Conservation (phyloP, 768 basidiomycete genomes). For the Favolaschia claudopus region DNA sequence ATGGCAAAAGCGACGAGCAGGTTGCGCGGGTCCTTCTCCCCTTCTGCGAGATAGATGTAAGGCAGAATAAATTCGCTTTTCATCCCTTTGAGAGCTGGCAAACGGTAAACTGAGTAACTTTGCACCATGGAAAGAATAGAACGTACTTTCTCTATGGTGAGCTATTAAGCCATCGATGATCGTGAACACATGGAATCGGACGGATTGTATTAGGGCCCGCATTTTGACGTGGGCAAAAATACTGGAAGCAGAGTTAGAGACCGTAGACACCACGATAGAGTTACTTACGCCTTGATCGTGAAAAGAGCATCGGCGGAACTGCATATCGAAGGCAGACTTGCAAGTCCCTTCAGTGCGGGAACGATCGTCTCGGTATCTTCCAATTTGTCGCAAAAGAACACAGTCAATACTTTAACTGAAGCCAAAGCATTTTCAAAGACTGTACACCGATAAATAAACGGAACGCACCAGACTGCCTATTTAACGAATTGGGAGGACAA, state of each 20-base stretch:
- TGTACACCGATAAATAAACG: slow-evolving; percentile 10
- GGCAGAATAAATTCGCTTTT: slow-evolving; percentile 75
- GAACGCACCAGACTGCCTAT: slow-evolving; percentile 77
- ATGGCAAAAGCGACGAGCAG: slow-evolving; percentile 90
- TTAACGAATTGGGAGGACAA: slow-evolving; percentile 70
- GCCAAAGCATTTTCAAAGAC: slow-evolving; percentile 11
- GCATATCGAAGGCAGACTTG: slow-evolving; percentile 69
- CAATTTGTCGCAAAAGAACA: slow-evolving; percentile 87
- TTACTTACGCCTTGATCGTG: slow-evolving; percentile 64
- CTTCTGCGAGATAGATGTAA: slow-evolving; percentile 86
- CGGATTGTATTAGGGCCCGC: slow-evolving; percentile 82
- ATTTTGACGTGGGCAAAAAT: slow-evolving; percentile 82
- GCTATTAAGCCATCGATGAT: slow-evolving; percentile 84
- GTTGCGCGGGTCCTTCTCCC: slow-evolving; percentile 98
- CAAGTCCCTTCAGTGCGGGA: slow-evolving; percentile 80
- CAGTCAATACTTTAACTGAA: slow-evolving; percentile 80
- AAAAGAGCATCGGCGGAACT: slow-evolving; percentile 69
- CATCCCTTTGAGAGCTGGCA: slow-evolving; percentile 73
- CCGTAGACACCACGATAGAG: neutral
- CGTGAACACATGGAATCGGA: slow-evolving; percentile 80
- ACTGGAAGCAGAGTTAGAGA: slow-evolving; percentile 47
- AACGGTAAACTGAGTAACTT: slow-evolving; percentile 11
- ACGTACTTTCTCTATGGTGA: slow-evolving; percentile 68
- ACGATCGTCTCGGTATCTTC: slow-evolving; percentile 87
- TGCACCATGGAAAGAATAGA: neutral